Base-by-base conservation (phyloP, 257 asterid species). In the Coffea canephora region DNA sequence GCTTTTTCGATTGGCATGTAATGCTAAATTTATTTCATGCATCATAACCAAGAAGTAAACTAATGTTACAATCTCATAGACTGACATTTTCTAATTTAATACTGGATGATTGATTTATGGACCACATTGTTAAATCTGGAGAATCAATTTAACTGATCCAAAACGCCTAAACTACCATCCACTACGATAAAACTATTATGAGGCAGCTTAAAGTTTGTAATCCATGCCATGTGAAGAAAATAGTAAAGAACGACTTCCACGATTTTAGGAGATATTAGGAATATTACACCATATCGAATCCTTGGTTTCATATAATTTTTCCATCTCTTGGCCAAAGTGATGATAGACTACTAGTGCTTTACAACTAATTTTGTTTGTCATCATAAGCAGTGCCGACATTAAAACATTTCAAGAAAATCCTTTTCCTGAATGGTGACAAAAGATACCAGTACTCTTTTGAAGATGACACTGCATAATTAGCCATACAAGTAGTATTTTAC, bases 251-350 rank as follows among this genome's bases (percentile, higher is more conserved):
- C 1, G 76, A 71, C 76, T 71, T 71, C 76, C 76, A 71, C 23
- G 76, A 71, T 71, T 71, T 10, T 71, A 48, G 76, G 76, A 71
- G 76, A 48, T 25, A n/a, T 71, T 45, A 71, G 59, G n/a, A 71
- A 71, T 46, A 71, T 19, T 34, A 8, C 2, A 55, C 4, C 2
- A 19, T 55, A 55, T 55, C 8, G 64, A 16, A 15, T 55, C n/a
- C 64, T 55, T 15, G n/a, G n/a, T 14, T 55, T 55, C 21, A 55
- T 55, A 3, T 55, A 16, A 15, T 55, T 19, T 55, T 18, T 14
- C n/a, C 64, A 16, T 55, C n/a, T 16, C n/a, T 55, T 55, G 64
- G 64, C 15, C 64, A 55, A 55, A 55, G 8, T 0, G 64, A 55
- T 55, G 3, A 1, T 55, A 16, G 16, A 55, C 2, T 55, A 1